Percentiles rank a stretch among this genome's conserved stretches.
Conservation (phyloP, 1,284 basidiomycete genomes). For the Inonotus obliquus region DNA sequence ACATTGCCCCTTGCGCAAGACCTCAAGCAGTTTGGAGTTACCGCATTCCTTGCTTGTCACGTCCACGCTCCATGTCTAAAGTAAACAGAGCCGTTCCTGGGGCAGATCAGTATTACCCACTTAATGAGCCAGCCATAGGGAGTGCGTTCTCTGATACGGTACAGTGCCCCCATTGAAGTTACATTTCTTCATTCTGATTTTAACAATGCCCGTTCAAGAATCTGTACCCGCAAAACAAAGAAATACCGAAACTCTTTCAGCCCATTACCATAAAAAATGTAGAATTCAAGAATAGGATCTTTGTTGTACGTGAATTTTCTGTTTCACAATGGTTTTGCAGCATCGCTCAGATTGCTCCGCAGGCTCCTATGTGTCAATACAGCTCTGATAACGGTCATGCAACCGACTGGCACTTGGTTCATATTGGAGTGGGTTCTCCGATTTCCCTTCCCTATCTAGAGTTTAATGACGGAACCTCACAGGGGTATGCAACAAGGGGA, state of each 20-base stretch:
- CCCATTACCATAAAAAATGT: conserved; percentile 59
- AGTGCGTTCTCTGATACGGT: conserved; percentile 36
- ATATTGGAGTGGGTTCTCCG: conserved; percentile 50
- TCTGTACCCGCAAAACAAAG: conserved; percentile 38
- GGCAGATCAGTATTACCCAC: conserved; percentile 51
- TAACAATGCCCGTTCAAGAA: conserved; percentile 28
- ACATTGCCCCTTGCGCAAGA: too few species aligned
- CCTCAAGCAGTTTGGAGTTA: too few species aligned
- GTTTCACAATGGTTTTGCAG: background rate
- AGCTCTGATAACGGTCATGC: conserved; percentile 66
- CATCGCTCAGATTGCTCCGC: conserved; percentile 14
- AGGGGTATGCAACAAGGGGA: conserved; percentile 56
- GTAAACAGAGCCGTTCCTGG: conserved; percentile 46
- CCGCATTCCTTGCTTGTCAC: too few species aligned
- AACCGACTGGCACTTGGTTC: conserved; percentile 79
- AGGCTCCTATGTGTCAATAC: conserved; percentile 81
- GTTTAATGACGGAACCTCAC: background rate
- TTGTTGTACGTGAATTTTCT: conserved; percentile 38
- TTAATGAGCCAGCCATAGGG: conserved; percentile 61
- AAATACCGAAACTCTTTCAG: conserved; percentile 59
- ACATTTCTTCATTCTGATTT: background rate
- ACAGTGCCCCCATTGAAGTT: conserved; percentile 8
- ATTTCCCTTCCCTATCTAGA: background rate
- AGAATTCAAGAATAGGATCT: conserved; percentile 71
- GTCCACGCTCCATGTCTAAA: background rate